These are phyloP conservation scores for Gnomoniopsis smithogilvyi DNA, from an alignment of 2,329 filamentous ascomycete genomes.

Conservation along the genomic window DNA sequence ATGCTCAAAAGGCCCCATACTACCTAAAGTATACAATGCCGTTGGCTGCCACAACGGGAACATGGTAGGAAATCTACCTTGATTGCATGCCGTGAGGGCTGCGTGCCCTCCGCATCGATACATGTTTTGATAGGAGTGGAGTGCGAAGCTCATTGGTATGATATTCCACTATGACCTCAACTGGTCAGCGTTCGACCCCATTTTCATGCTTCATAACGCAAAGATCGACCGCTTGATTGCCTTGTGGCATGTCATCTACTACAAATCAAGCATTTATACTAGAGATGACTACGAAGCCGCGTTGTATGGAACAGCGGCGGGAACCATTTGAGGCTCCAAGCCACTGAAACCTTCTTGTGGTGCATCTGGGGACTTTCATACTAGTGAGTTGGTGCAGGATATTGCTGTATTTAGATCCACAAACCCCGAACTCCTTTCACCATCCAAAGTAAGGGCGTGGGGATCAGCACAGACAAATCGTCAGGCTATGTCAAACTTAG, in stretches of 20 bases:
- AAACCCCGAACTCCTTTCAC: slow-evolving; percentile 27
- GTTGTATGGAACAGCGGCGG: slow-evolving; percentile 38
- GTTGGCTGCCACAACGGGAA: slow-evolving; percentile 33
- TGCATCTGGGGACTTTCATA: slow-evolving; percentile 37
- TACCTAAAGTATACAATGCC: slow-evolving; percentile 39
- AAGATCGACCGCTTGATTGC: slow-evolving; percentile 61
- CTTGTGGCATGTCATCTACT: slow-evolving; percentile 41
- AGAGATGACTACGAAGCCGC: slow-evolving; percentile 24
- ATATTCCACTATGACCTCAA: slow-evolving; percentile 33
- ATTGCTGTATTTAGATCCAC: slow-evolving; percentile 33
- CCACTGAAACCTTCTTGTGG: slow-evolving; percentile 50
- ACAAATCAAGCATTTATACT: slow-evolving; percentile 30
- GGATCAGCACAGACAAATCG: slow-evolving; percentile 52
- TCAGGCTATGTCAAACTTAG: slow-evolving; percentile 60
- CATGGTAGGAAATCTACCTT: too few species aligned
- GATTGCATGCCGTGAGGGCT: too few species aligned
- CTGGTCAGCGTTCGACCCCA: slow-evolving; percentile 42
- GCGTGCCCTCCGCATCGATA: too few species aligned
- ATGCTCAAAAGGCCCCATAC: slow-evolving; percentile 43
- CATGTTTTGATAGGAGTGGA: too few species aligned
- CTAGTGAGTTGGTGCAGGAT: slow-evolving; percentile 28
- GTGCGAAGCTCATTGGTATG: too few species aligned
- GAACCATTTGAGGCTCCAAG: slow-evolving; percentile 40
- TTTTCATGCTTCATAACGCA: slow-evolving; percentile 50
- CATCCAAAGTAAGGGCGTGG: slow-evolving; percentile 36